These are phyloP conservation scores for Nannochloropsis salina DNA, from an alignment of 108 stramenopile species.

Conservation along the genomic window DNA sequence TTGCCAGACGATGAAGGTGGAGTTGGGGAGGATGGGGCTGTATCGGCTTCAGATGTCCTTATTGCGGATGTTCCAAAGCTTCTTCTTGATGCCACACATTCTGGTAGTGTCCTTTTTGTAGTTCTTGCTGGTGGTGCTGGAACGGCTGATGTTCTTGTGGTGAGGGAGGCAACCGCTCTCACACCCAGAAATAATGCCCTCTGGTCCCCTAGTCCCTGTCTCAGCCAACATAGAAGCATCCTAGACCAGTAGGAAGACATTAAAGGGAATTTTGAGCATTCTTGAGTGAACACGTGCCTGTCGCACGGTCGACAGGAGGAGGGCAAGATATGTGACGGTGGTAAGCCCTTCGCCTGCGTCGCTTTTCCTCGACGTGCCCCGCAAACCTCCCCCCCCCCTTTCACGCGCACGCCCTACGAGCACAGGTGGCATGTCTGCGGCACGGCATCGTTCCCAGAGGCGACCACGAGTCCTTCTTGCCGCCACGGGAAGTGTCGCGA, in stretches of 20 bases:
- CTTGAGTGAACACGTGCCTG: no score
- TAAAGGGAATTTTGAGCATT: no score
- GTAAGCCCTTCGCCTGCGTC: no score
- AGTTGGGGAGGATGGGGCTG: background rate
- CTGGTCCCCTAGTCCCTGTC: background rate
- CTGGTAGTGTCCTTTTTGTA: no score
- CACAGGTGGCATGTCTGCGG: background rate
- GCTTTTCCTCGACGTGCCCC: background rate
- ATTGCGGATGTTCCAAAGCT: no score
- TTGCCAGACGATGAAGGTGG: background rate
- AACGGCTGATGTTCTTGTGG: background rate
- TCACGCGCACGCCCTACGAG: background rate
- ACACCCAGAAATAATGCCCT: background rate
- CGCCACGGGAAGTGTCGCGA: slow-evolving; percentile 39
- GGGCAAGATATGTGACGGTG: no score
- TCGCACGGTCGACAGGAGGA: no score
- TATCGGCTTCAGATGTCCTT: background rate
- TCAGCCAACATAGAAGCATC: background rate
- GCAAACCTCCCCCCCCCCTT: background rate
- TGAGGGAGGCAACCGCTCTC: background rate
- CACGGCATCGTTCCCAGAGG: background rate
- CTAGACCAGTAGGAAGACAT: background rate
- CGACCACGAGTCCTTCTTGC: slow-evolving; percentile 31
- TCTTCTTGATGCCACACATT: no score
- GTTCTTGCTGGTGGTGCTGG: no score